A percentile compares a stretch with the other conserved stretches of the same genome.
Evolutionary conservation across 139 green algal genomes (phyloP).

Genomic region (Closterium sp.): DNA sequence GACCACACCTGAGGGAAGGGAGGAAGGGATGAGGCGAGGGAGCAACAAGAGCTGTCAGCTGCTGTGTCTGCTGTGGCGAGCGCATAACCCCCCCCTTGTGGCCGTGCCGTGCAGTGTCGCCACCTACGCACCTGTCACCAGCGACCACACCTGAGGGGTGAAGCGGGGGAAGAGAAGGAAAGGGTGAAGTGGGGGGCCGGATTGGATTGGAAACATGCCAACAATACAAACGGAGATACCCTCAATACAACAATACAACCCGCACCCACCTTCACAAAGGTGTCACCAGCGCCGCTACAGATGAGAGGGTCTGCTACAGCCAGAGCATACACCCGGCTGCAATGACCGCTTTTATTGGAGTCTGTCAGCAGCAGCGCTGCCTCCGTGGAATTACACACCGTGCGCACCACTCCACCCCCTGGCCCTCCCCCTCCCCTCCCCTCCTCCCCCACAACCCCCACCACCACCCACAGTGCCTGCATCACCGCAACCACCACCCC

Average conservation of each 20-base stretch:
- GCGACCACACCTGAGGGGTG: too few relatives aligned
- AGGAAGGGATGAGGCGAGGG: neutral
- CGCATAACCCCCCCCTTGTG: neutral
- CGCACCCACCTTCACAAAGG: constrained; percentile 43
- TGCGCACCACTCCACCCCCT: neutral
- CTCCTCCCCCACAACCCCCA: neutral
- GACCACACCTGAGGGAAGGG: constrained; percentile 23
- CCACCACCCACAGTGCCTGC: neutral
- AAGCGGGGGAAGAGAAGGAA: neutral
- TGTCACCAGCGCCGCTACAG: constrained; percentile 46
- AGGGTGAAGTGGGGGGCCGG: neutral
- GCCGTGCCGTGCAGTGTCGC: too few relatives aligned
- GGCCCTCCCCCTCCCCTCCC: neutral
- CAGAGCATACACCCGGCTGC: constrained; percentile 41
- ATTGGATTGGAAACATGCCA: too few relatives aligned
- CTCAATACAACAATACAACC: neutral
- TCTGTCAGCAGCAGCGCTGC: constrained; percentile 41
- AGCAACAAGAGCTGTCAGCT: neutral
- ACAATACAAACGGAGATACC: too few relatives aligned
- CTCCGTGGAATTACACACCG: constrained; percentile 15
- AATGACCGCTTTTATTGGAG: constrained; percentile 26
- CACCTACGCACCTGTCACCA: too few relatives aligned
- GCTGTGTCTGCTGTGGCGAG: too few relatives aligned
- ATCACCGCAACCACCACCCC: neutral
- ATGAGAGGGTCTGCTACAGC: constrained; percentile 17